A percentile compares a stretch with the other conserved stretches of the same genome.
These are phyloP conservation scores for Dalechampia spathulata DNA, from an alignment of 441 rosid genomes.

Conservation along the genomic window DNA sequence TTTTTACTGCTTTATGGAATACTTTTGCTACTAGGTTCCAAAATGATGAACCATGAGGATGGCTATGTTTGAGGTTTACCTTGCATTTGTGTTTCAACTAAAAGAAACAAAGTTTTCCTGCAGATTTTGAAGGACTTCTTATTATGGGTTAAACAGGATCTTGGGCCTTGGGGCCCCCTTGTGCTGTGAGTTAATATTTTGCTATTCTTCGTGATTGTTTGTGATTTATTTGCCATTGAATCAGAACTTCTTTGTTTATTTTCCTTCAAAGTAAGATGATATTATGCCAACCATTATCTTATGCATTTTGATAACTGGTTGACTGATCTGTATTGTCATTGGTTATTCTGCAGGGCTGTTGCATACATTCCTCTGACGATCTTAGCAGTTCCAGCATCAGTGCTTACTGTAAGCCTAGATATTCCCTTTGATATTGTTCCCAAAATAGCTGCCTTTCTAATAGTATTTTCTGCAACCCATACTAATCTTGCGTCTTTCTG, in stretches of 20 bases:
- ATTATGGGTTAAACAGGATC: slow-evolving; percentile 91
- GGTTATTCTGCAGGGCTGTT: slow-evolving; percentile 55
- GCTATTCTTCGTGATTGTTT: neutral
- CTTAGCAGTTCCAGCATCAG: slow-evolving; percentile 97
- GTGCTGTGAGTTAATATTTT: slow-evolving; percentile 58
- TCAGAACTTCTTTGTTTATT: too few relatives aligned
- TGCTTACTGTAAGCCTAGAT: slow-evolving; percentile 64
- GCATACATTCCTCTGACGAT: slow-evolving; percentile 94
- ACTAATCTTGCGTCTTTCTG: too few relatives aligned
- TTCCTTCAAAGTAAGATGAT: neutral
- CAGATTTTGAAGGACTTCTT: slow-evolving; percentile 87
- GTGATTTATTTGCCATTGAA: slow-evolving; percentile 4
- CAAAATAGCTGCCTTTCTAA: too few relatives aligned
- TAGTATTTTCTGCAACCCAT: too few relatives aligned
- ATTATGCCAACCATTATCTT: too few relatives aligned
- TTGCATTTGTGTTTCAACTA: too few relatives aligned
- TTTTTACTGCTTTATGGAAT: too few relatives aligned
- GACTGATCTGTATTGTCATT: slow-evolving; percentile 12
- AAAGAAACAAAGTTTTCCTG: slow-evolving; percentile 20
- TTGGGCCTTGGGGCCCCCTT: slow-evolving; percentile 97
- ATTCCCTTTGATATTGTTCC: slow-evolving; percentile 5
- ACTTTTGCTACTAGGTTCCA: too few relatives aligned
- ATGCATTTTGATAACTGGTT: too few relatives aligned
- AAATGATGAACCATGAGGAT: too few relatives aligned
- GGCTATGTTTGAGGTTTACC: too few relatives aligned